phyloP scores from a whole-genome alignment of 768 basidiomycete species.

The Rhizopogon salebrosus region DNA sequence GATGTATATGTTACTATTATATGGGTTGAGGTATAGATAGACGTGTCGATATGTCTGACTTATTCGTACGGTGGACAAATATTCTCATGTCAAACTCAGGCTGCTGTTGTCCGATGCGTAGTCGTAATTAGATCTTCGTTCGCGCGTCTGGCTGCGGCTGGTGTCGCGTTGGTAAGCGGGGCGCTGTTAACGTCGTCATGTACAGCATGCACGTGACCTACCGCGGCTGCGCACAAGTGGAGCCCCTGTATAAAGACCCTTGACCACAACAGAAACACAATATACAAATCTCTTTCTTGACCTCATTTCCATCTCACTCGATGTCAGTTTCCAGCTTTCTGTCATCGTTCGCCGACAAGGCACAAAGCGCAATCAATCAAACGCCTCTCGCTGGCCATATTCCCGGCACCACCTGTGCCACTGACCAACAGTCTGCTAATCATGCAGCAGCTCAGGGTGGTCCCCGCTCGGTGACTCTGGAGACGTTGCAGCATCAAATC shows the following conservation, averaged over 20 bases:
- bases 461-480: conserved; percentile 52
- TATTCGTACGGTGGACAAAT: conserved; percentile 23
- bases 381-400: conserved; percentile 54
- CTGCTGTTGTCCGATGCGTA: conserved; percentile 19
- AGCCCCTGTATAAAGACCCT: conserved; percentile 12
- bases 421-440: conserved; percentile 37
- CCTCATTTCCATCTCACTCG: conserved; percentile 11
- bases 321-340: conserved; percentile 65
- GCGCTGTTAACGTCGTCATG: not conserved
- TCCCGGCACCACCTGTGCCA: conserved; percentile 38
- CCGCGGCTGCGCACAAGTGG: conserved; percentile 6
- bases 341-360: conserved; percentile 68
- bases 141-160: not conserved
- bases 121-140: conserved; percentile 13
- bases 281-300: not conserved
- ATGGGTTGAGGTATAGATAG: conserved; percentile 8
- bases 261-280: conserved; percentile 7
- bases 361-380: conserved; percentile 63
- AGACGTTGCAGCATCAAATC: conserved; percentile 65
- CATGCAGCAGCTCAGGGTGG: conserved; percentile 34
- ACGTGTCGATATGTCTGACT: conserved; percentile 21
- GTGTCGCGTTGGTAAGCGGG: not conserved
- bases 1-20: conserved; percentile 8
- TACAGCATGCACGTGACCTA: conserved; percentile 2
- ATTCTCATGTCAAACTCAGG: conserved; percentile 13